Percentiles rank a stretch among this genome's conserved stretches.
Evolutionary conservation across 2,329 filamentous ascomycete species (phyloP).

Genomic region (Thermoascus crustaceus): DNA sequence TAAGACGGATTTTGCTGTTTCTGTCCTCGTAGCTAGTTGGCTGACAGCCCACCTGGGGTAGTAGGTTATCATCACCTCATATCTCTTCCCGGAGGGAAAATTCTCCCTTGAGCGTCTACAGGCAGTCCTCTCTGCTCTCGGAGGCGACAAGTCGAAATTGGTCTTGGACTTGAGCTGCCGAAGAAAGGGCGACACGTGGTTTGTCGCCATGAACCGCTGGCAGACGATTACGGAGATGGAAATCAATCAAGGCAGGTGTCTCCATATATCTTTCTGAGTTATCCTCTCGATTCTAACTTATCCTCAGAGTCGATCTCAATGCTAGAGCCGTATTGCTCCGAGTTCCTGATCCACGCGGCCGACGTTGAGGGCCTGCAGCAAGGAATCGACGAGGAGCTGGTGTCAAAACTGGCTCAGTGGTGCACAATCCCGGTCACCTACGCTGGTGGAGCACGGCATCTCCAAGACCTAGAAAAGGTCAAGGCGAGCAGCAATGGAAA

Average conservation of each 20-base stretch:
- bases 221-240: conserved; percentile 97
- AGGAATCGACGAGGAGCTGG: conserved; percentile 81
- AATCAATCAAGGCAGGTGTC: conserved; percentile 65
- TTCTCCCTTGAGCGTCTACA: conserved; percentile 74
- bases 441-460: conserved; percentile 78
- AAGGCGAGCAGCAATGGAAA: conserved; percentile 68
- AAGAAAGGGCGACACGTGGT: conserved; percentile 68
- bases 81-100: conserved; percentile 73
- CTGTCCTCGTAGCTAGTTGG: conserved; percentile 9
- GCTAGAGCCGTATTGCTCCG: conserved; percentile 85
- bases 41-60: conserved; percentile 8
- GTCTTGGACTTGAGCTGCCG: conserved; percentile 95
- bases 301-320: conserved; percentile 63
- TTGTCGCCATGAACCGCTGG: conserved; percentile 99
- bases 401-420: conserved; percentile 70
- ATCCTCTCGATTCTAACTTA: conserved; percentile 9
- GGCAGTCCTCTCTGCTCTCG: conserved; percentile 63
- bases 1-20: conserved; percentile 5
- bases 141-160: conserved; percentile 66
- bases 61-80: conserved; percentile 96
- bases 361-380: conserved; percentile 91
- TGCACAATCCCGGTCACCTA: conserved; percentile 92
- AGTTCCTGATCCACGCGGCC: conserved; percentile 94
- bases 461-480: conserved; percentile 77
- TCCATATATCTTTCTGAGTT: conserved; percentile 2